Evolutionary conservation across 306 rosid species (phyloP), one percentile per base, ranked within the genome.

Genomic region (Castanopsis chinensis): DNA sequence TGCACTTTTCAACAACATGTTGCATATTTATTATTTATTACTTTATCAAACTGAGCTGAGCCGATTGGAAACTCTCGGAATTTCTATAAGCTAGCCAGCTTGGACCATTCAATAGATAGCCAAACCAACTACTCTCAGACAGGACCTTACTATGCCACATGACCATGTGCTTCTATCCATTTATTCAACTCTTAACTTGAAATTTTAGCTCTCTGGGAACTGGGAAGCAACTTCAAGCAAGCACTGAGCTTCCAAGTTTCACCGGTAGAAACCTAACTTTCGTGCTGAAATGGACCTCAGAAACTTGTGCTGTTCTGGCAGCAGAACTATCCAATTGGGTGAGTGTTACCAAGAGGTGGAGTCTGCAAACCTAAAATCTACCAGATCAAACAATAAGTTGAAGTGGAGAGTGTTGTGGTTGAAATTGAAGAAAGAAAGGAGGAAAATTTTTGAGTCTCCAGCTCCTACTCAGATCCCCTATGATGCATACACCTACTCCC

Each of bases 401-500:
- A 49, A 13, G 53, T 49, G 53, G 53, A 49, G 17, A 49, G 53
- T 49, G 17, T 12, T 49, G 53, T 49, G 53, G 53, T 49, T 3
- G 53, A 49, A 49, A 13, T 49, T 49, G 14, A 86, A 78, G 83
- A 87, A 78, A 75, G 85, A 82, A 59, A 82, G 85, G 81, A 81
- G 69, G 83, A 87, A 69, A 83, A 69, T 76, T 1, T 78, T 80
- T 5, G 76, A 75, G 5, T 52, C 63, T 57, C 43, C 84, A 4
- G 57, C 78, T 76, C 41, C 80, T 13, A 21, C 51, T n/a, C 27
- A 67, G 5, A 51, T 32, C 23, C 78, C 87, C 32, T 87, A 89
- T 59, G 91, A 92, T 86, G 65, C 88, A 4, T 59, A 57, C 82
- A 84, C 90, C 35, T 91, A 91, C 81, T 75, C 86, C n/a, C 84